Percentiles rank a stretch among this genome's conserved stretches.
Evolutionary conservation across 495 filamentous ascomycete genomes (phyloP).

Genomic region (Neurospora sp.): DNA sequence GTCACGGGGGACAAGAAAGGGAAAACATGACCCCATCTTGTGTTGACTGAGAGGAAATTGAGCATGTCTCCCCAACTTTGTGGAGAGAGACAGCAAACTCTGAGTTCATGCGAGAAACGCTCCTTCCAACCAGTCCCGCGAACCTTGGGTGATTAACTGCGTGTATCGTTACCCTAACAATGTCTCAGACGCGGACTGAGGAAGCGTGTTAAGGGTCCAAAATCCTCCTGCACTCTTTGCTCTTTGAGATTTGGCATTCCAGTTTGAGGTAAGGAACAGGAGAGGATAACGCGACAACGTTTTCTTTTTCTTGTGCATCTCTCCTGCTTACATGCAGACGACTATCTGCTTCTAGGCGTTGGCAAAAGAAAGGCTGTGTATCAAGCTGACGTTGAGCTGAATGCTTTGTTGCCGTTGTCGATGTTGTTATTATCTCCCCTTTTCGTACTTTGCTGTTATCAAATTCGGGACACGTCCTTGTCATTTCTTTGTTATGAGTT

Average conservation of each 20-base stretch:
- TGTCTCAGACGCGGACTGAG: neutral
- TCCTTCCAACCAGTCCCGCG: neutral
- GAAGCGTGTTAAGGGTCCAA: neutral
- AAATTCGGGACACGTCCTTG: neutral
- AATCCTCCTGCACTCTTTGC: neutral
- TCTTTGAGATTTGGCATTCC: neutral
- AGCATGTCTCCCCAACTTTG: neutral
- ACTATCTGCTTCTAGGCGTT: neutral
- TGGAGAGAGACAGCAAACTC: neutral
- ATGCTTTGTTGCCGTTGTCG: neutral
- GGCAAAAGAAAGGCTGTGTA: neutral
- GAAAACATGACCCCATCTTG: neutral
- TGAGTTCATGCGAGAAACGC: neutral
- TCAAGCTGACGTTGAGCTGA: neutral
- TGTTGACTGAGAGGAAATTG: neutral
- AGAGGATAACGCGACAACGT: neutral
- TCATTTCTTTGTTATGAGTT: neutral
- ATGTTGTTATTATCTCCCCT: neutral
- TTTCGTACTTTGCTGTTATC: neutral
- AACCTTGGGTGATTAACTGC: neutral
- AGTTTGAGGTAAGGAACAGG: neutral
- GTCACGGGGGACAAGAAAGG: neutral
- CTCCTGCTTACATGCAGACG: neutral
- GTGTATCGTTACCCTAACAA: neutral
- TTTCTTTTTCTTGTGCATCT: neutral